Evolutionary conservation across 2,329 filamentous ascomycete genomes (phyloP).

Genomic region (Calonectria pseudoreteaudii): DNA sequence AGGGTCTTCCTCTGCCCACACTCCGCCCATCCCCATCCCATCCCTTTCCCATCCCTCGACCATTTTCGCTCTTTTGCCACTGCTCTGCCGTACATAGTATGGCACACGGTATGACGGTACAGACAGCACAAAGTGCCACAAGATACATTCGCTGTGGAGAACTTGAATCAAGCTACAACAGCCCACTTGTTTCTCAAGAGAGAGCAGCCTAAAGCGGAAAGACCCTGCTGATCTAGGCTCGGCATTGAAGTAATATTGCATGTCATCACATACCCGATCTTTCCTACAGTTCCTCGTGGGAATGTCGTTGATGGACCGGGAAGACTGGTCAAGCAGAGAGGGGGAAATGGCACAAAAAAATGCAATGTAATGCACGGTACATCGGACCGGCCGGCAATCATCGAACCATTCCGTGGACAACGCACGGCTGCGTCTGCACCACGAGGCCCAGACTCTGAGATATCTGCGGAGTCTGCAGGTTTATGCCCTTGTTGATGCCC

Average conservation of each 20-base stretch:
- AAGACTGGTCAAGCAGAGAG: not conserved
- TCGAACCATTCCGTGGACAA: conserved; percentile 19
- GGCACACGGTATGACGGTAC: conserved; percentile 6
- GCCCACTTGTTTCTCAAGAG: conserved; percentile 2
- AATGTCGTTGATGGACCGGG: not conserved
- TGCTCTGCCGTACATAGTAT: not conserved
- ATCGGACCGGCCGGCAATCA: conserved; percentile 11
- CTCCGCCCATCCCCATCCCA: not conserved
- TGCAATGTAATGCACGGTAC: not conserved
- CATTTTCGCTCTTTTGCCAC: conserved; percentile 12
- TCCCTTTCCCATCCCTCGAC: not conserved
- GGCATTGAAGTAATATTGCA: conserved; percentile 36
- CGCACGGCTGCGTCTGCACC: conserved; percentile 18
- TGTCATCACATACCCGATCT: not conserved
- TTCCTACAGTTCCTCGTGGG: not conserved
- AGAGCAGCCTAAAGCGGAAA: conserved; percentile 29
- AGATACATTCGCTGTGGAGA: not conserved
- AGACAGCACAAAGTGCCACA: conserved; percentile 20
- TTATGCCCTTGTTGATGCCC: not conserved
- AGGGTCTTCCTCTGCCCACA: conserved; percentile 37
- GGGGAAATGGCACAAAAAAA: not conserved
- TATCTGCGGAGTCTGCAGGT: conserved; percentile 4
- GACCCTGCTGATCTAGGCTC: conserved; percentile 42
- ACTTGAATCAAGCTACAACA: conserved; percentile 4
- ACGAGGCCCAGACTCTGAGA: conserved; percentile 3